These are phyloP conservation scores for Obba rivulosa DNA, from an alignment of 768 basidiomycete species.

Conservation along the genomic window DNA sequence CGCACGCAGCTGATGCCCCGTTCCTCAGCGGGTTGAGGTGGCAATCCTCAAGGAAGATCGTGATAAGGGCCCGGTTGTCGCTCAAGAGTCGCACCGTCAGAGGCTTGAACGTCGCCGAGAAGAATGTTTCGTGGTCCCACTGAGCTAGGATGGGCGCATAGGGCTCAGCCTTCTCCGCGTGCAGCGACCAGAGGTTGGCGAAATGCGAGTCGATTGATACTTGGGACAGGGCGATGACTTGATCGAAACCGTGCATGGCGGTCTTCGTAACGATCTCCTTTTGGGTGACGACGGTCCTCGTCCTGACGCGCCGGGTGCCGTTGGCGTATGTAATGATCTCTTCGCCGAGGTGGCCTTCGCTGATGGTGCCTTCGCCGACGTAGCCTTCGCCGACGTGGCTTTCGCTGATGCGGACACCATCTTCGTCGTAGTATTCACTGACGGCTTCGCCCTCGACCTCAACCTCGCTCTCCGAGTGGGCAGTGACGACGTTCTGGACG, in stretches of 20 bases:
- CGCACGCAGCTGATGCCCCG: too few relatives aligned
- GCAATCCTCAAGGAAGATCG: constrained; percentile 17
- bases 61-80: constrained; percentile 19
- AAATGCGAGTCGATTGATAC: constrained; percentile 22
- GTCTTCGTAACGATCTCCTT: constrained; percentile 14
- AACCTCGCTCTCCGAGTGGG: too few relatives aligned
- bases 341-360: neutral
- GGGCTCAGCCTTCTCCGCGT: constrained; percentile 4
- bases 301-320: too few relatives aligned
- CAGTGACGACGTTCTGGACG: too few relatives aligned
- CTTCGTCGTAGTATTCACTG: too few relatives aligned
- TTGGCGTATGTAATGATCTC: too few relatives aligned
- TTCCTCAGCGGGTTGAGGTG: constrained; percentile 16
- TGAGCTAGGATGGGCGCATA: constrained; percentile 7
- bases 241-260: constrained; percentile 22
- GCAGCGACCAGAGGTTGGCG: constrained; percentile 10
- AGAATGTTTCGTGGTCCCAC: constrained; percentile 16
- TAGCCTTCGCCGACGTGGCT: too few relatives aligned
- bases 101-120: constrained; percentile 19
- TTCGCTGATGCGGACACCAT: too few relatives aligned
- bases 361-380: neutral
- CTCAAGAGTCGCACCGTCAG: constrained; percentile 19
- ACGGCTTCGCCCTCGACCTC: too few relatives aligned
- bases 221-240: constrained; percentile 22
- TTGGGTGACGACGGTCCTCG: constrained; percentile 6